phyloP scores from a whole-genome alignment of 805 yeast genomes.

The Schwanniomyces pseudopolymorphus region DNA sequence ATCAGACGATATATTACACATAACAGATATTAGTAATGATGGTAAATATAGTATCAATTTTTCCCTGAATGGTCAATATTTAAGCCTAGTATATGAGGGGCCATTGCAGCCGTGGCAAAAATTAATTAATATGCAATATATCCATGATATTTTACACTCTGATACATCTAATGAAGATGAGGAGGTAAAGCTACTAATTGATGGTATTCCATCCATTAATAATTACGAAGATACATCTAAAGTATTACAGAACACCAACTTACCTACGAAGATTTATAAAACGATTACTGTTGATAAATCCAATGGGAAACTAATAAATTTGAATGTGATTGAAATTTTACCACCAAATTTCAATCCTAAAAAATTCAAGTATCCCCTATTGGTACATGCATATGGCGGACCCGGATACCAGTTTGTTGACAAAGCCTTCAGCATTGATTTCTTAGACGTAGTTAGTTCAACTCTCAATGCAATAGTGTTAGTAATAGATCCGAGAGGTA shows the following conservation, averaged over 20 bases:
- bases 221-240: slow-evolving; percentile 12
- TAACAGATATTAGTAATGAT: slow-evolving; percentile 51
- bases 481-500: slow-evolving; percentile 77
- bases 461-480: slow-evolving; percentile 59
- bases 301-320: slow-evolving; percentile 24
- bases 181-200: slow-evolving; percentile 14
- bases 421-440: slow-evolving; percentile 47
- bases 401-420: slow-evolving; percentile 70
- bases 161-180: slow-evolving; percentile 6
- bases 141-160: slow-evolving; percentile 13
- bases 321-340: slow-evolving; percentile 59
- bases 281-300: slow-evolving; percentile 30
- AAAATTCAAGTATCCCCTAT: slow-evolving; percentile 52
- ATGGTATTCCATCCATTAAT: slow-evolving; percentile 13
- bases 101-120: slow-evolving; percentile 80
- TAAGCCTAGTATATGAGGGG: slow-evolving; percentile 66
- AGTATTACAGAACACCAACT: slow-evolving; percentile 33
- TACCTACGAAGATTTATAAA: slow-evolving; percentile 51
- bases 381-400: slow-evolving; percentile 75
- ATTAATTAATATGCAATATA: slow-evolving; percentile 45
- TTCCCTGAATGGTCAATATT: slow-evolving; percentile 71
- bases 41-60: slow-evolving; percentile 71
- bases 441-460: slow-evolving; percentile 60
- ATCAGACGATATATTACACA: slow-evolving; percentile 29
- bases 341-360: slow-evolving; percentile 55